Percentiles rank a stretch among this genome's conserved stretches.
Evolutionary conservation across 2,329 filamentous ascomycete genomes (phyloP).

Genomic region (Fusarium keratoplasticum): DNA sequence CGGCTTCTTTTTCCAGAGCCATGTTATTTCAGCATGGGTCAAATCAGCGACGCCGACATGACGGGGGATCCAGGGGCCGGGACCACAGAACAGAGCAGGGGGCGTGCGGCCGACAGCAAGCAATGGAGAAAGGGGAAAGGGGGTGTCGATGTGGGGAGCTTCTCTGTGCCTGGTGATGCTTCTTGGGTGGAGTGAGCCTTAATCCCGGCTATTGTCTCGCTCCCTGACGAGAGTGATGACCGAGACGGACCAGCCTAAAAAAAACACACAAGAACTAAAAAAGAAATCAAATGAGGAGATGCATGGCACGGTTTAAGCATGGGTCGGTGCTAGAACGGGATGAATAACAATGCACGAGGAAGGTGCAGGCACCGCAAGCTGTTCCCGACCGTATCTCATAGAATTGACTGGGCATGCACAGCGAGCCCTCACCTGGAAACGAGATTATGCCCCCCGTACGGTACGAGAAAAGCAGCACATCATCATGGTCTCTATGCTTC

Average conservation of each 20-base stretch:
- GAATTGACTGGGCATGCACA: background rate
- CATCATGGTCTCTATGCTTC: background rate
- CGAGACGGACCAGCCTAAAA: constrained; percentile 19
- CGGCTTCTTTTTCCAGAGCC: constrained; percentile 14
- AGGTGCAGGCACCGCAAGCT: constrained; percentile 5
- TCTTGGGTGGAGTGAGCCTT: constrained; percentile 18
- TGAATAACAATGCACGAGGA: constrained; percentile 9
- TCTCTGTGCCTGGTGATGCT: constrained; percentile 22
- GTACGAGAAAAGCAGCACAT: constrained; percentile 5
- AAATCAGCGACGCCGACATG: constrained; percentile 28
- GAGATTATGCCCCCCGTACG: constrained; percentile 12
- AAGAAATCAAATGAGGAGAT: constrained; percentile 8
- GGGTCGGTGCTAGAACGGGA: constrained; percentile 18
- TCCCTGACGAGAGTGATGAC: constrained; percentile 37
- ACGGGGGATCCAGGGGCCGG: constrained; percentile 17
- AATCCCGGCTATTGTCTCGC: constrained; percentile 30
- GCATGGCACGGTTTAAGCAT: background rate
- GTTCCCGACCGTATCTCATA: background rate
- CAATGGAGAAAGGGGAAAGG: constrained; percentile 20
- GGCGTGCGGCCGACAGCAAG: background rate
- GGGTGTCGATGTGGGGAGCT: constrained; percentile 19
- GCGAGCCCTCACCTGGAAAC: constrained; percentile 1
- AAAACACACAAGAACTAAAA: constrained; percentile 20
- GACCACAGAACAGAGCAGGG: constrained; percentile 1
- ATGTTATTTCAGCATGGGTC: constrained; percentile 29